Base-by-base conservation (phyloP, 805 yeast species). In the Yarrowia phangngaensis region DNA sequence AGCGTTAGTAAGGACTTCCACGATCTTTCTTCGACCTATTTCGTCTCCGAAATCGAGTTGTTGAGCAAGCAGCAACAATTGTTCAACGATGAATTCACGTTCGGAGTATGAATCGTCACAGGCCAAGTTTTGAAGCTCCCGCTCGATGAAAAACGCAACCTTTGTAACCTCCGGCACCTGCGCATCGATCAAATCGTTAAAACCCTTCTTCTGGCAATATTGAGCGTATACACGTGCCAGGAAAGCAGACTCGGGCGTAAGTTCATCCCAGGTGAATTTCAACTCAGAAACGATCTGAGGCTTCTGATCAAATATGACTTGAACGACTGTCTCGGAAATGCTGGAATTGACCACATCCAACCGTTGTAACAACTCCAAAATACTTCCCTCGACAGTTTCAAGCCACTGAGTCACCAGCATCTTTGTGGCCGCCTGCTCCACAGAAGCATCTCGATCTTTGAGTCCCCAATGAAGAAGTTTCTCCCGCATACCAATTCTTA, bases 11-110 rank as follows among this genome's bases (percentile, higher is more conserved):
- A 80, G 64, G 2, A 77, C 71, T 22, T 70, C 73, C 29, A 84
- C 66, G 77, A 87, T 78, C 34, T 79, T 78, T 62, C 95, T 74
- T 60, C 96, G 76, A 15, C 97, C 96, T 36, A 84, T 75, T 63
- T 89, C 95, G 67, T 92, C 97, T 57, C 87, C 82, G 59, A 78
- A 87, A 62, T 92, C 97, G 60, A 82, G 83, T 28, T 76, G 75
- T 20, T 74, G 74, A 0, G 89, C 81, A 20, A 86, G 74, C 8
- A 69, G 64, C 28, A 90, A 61, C 15, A 90, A 63, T 63, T 92
- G 95, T 51, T 79, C 78, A 31, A 88, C 72, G 36, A 88, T 76
- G 60, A 80, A 88, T 54, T 84, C 89, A 20, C 78, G 60, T 50
- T 82, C 87, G 16, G 68, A 70, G 4, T 75, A 67, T 49, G 80